Percentiles rank a stretch among this genome's conserved stretches.
Conservation (phyloP, 1,284 basidiomycete genomes). For the Cystobasidium slooffiae region DNA sequence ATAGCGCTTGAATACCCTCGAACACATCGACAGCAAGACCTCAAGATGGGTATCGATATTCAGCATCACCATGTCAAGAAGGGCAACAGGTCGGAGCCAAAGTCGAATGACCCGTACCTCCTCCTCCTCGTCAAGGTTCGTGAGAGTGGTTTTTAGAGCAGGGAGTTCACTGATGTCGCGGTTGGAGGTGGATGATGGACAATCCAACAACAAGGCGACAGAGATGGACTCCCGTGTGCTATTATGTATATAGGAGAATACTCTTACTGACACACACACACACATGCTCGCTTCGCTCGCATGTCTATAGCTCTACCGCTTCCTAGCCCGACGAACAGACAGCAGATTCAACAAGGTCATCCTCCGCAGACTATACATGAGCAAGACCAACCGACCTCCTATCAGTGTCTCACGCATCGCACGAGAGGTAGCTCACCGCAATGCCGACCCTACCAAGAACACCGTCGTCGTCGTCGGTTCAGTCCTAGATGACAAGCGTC, state of each 20-base stretch:
- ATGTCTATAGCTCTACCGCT: conserved; percentile 84
- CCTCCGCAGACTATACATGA: conserved; percentile 95
- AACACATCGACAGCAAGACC: conserved; percentile 6
- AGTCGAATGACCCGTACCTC: conserved; percentile 98
- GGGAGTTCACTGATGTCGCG: background rate
- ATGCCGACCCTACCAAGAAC: conserved; percentile 71
- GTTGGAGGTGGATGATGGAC: background rate
- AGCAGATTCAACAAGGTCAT: conserved; percentile 97
- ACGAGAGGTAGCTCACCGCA: conserved; percentile 65
- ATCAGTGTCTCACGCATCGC: conserved; percentile 86
- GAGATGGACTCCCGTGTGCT: no score
- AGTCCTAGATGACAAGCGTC: conserved; percentile 94
- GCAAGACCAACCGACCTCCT: conserved; percentile 96
- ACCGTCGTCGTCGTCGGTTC: conserved; percentile 89
- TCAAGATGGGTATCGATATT: conserved; percentile 89
- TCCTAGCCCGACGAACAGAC: conserved; percentile 96
- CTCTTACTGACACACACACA: background rate
- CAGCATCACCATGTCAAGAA: conserved; percentile 98
- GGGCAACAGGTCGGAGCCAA: conserved; percentile 89
- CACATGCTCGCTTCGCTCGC: background rate
- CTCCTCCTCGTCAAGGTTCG: conserved; percentile 95
- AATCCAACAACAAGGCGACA: background rate
- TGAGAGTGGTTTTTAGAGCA: conserved; percentile 20
- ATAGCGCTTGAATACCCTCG: background rate
- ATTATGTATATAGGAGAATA: background rate